Evolutionary conservation across 495 filamentous ascomycete species (phyloP).

Genomic region (Penicillium arizonense): DNA sequence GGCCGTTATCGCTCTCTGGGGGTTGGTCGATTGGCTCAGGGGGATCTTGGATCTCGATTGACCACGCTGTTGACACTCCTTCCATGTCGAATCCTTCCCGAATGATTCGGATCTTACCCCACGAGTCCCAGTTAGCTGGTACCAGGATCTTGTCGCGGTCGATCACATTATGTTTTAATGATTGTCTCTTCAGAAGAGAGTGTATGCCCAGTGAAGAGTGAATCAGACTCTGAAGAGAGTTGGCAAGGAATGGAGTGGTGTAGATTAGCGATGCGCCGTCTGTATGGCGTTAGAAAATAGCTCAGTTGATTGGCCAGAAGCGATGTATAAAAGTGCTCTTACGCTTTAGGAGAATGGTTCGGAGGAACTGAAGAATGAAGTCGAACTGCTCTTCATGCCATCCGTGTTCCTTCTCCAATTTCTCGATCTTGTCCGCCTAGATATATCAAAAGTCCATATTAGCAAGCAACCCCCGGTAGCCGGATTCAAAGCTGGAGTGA

Average conservation of each 20-base stretch:
- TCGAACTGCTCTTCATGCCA: conserved; percentile 97
- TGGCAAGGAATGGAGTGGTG: conserved; percentile 75
- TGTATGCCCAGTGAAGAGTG: conserved; percentile 88
- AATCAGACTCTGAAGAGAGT: conserved; percentile 76
- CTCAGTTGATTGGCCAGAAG: not conserved
- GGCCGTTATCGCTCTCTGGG: conserved; percentile 16
- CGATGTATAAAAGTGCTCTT: conserved; percentile 25
- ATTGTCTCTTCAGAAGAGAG: conserved; percentile 78
- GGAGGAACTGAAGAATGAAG: conserved; percentile 81
- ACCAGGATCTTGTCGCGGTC: conserved; percentile 93
- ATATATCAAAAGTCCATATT: conserved; percentile 7
- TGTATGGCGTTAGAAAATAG: conserved; percentile 36
- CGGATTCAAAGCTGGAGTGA: not conserved
- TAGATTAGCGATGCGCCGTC: conserved; percentile 91
- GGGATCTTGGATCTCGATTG: conserved; percentile 68
- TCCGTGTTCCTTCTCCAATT: conserved; percentile 77
- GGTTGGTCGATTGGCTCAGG: conserved; percentile 33
- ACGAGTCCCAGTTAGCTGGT: conserved; percentile 96
- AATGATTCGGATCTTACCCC: conserved; percentile 93
- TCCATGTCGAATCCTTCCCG: conserved; percentile 95
- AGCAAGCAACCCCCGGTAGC: conserved; percentile 14
- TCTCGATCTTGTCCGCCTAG: conserved; percentile 86
- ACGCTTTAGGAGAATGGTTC: conserved; percentile 86
- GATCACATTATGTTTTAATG: conserved; percentile 91
- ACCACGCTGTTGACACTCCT: conserved; percentile 78